A percentile compares a stretch with the other conserved stretches of the same genome.
Evolutionary conservation across 805 yeast genomes (phyloP).

Genomic region (Starmera quercuum): DNA sequence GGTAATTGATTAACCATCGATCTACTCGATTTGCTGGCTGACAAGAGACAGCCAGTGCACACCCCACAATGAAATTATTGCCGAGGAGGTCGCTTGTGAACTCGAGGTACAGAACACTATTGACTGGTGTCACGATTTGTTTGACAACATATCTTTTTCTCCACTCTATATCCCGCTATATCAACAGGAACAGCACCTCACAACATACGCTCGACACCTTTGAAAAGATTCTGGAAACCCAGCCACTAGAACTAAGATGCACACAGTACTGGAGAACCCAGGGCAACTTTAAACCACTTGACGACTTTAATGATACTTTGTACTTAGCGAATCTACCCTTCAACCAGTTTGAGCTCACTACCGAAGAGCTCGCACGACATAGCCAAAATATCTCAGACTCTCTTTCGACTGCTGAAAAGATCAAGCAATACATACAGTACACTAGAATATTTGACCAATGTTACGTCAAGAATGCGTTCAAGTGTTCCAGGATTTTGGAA

Average conservation of each 20-base stretch:
- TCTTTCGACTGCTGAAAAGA: background rate
- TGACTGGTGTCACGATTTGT: background rate
- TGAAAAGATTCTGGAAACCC: background rate
- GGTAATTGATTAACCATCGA: no score
- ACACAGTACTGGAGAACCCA: background rate
- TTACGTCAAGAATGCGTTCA: background rate
- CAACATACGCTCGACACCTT: background rate
- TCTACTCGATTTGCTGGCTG: no score
- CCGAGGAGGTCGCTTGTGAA: no score
- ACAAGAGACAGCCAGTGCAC: no score
- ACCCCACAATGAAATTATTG: no score
- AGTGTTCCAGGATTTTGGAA: slow-evolving; percentile 2
- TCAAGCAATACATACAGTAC: background rate
- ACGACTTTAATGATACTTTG: background rate
- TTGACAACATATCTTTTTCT: background rate
- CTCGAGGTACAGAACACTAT: background rate
- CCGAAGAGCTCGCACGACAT: background rate
- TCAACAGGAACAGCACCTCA: no score
- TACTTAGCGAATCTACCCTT: background rate
- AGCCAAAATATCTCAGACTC: background rate
- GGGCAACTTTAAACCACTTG: background rate
- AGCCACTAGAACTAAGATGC: background rate
- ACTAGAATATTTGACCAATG: slow-evolving; percentile 2
- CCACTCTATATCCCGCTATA: background rate
- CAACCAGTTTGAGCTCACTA: background rate